Evolutionary conservation across 2,329 filamentous ascomycete species (phyloP).

Genomic region (Tolypocladium album): DNA sequence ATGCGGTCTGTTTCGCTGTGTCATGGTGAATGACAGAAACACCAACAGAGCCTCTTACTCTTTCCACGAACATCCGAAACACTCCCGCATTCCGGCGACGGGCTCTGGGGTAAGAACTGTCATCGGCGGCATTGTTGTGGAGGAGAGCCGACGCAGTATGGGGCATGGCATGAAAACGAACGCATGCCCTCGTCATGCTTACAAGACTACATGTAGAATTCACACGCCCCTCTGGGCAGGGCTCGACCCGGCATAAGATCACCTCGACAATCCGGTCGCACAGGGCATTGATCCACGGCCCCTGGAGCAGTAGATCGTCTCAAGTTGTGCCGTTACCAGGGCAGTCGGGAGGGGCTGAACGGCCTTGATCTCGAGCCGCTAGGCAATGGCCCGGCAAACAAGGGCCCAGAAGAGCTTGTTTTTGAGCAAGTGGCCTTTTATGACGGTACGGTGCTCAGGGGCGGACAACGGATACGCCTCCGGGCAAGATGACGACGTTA

Average conservation of each 20-base stretch:
- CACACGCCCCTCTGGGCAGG: background rate
- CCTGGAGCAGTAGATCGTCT: slow-evolving; percentile 17
- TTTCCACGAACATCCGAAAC: background rate
- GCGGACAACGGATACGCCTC: background rate
- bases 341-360: background rate
- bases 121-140: background rate
- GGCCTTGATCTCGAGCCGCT: background rate
- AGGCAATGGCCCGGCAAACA: background rate
- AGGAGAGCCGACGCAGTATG: background rate
- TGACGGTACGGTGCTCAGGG: too few relatives aligned
- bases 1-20: background rate
- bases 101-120: background rate
- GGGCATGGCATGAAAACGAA: background rate
- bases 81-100: background rate
- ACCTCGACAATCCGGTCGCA: slow-evolving; percentile 36
- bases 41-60: background rate
- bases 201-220: background rate
- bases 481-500: background rate
- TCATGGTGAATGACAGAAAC: background rate
- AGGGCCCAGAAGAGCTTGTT: background rate
- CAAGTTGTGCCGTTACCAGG: background rate
- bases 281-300: slow-evolving; percentile 18
- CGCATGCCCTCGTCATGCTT: background rate
- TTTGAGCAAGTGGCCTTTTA: background rate
- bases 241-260: slow-evolving; percentile 20